A percentile compares a stretch with the other conserved stretches of the same genome.
Evolutionary conservation across 2,329 filamentous ascomycete genomes (phyloP).

Genomic region (Hawksworthiomyces lignivorus): DNA sequence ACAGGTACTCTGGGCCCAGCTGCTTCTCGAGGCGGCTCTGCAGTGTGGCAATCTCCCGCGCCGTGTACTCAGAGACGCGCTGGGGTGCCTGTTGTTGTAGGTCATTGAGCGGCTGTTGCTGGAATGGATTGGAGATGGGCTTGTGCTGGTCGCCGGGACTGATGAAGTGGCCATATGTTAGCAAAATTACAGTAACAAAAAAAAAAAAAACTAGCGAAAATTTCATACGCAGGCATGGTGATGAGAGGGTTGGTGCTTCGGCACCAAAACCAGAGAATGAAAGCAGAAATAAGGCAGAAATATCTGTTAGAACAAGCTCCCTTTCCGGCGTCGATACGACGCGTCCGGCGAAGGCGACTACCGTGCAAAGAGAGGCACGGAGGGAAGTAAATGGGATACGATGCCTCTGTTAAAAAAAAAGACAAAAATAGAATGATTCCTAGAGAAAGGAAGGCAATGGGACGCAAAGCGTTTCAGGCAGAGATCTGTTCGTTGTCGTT

Average conservation of each 20-base stretch:
- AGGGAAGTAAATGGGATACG: too few species aligned
- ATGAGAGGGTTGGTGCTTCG: too few species aligned
- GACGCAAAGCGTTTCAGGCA: too few species aligned
- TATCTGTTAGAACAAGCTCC: too few species aligned
- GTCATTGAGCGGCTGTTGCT: slow-evolving; percentile 40
- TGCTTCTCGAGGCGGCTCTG: slow-evolving; percentile 85
- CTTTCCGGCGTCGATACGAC: too few species aligned
- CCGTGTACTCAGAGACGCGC: slow-evolving; percentile 72
- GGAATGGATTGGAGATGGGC: slow-evolving; percentile 67
- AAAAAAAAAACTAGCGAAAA: background rate
- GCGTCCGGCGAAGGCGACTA: too few species aligned
- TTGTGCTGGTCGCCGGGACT: slow-evolving; percentile 66
- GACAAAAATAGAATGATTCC: too few species aligned
- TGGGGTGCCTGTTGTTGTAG: slow-evolving; percentile 16
- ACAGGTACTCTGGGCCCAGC: slow-evolving; percentile 93
- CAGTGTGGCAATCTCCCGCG: slow-evolving; percentile 81
- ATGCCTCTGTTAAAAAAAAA: too few species aligned
- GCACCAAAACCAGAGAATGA: too few species aligned
- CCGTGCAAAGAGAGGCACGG: too few species aligned
- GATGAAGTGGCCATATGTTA: slow-evolving; percentile 5
- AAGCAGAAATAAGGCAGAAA: too few species aligned
- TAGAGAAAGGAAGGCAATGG: background rate
- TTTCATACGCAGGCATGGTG: slow-evolving; percentile 18
- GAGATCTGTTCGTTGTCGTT: too few species aligned
- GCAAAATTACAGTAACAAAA: background rate